Base-by-base conservation (phyloP, 2,329 filamentous ascomycete species). In the Arthroderma sp. region DNA sequence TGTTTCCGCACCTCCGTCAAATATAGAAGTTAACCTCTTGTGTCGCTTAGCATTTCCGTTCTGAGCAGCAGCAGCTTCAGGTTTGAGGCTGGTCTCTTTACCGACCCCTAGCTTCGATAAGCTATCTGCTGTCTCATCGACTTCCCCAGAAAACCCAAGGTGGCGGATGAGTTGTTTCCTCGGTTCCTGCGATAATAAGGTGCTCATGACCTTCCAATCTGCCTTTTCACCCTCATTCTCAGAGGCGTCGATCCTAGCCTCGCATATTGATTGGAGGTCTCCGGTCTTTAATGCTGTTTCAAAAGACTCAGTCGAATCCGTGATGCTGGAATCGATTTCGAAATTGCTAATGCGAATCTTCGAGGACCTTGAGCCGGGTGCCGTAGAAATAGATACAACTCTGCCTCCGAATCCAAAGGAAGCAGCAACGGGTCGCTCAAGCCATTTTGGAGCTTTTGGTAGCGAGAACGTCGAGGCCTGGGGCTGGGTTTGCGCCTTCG, bases 391-490 rank as follows among this genome's bases (percentile, higher is more conserved):
- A 74, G 65, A 95, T 80, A 96, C 78, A 22, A 98, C 72, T 62
- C 94, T 94, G 43, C 93, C 91, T 44, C 91, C 91, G 60, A 96
- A 98, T 0, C 87, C 91, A 66, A 98, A 98, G 0, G 87, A 85
- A 10, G 82, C 89, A 56, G 86, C 86, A 36, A 82, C 76, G 1
- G 89, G 88, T 44, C 83, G 76, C 64, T 94, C 81, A 36, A 91
- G 74, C 91, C 91, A 98, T 54, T 81, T 88, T 1, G 91, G 93
- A 1, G 91, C 82, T 58, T 86, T 87, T 40, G 74, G 71, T 38
- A 98, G 71, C 2, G 86, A 86, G 70, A 96, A 98, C 2, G 85
- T 87, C 28, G 85, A 84, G 22, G 82, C 84, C 63, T 95, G 88
- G 3, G 89, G 86, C 57, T 95, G 86, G 5, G 82, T 85, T 62